Conservation (phyloP, 2,329 filamentous ascomycete genomes). For the Ophiostoma perfectum region DNA sequence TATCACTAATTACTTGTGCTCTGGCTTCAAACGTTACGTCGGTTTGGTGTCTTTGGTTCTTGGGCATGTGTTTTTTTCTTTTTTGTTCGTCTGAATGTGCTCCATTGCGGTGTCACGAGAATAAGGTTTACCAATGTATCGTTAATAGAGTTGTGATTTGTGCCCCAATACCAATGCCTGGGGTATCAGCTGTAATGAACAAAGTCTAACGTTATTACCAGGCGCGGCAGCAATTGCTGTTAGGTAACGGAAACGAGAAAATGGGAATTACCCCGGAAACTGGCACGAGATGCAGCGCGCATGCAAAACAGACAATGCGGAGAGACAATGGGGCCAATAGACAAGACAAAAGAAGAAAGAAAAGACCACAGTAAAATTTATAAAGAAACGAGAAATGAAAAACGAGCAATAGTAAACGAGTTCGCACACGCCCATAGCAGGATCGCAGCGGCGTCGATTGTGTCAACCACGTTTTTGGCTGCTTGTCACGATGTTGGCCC, state of each 20-base stretch:
- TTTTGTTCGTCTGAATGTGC: too few relatives aligned
- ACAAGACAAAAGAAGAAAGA: neutral
- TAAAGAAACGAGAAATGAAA: neutral
- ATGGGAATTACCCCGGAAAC: neutral
- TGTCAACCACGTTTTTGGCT: too few relatives aligned
- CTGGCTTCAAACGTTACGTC: slow-evolving; percentile 12
- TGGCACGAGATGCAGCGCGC: neutral
- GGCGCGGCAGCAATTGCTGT: neutral
- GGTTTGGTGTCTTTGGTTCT: neutral
- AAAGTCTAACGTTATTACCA: too few relatives aligned
- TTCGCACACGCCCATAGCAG: too few relatives aligned
- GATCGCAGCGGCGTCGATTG: too few relatives aligned
- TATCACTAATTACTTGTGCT: neutral
- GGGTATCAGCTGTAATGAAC: neutral
- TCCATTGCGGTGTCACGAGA: too few relatives aligned
- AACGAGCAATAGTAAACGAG: neutral
- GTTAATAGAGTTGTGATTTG: too few relatives aligned
- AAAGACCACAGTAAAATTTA: neutral
- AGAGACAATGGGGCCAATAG: neutral
- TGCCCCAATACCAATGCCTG: neutral
- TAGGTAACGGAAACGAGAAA: neutral
- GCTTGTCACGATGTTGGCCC: too few relatives aligned
- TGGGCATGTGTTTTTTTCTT: neutral
- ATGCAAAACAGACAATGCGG: too few relatives aligned
- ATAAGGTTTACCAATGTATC: too few relatives aligned